Base-by-base conservation (phyloP, 768 basidiomycete species). In the Trametes villosa region DNA sequence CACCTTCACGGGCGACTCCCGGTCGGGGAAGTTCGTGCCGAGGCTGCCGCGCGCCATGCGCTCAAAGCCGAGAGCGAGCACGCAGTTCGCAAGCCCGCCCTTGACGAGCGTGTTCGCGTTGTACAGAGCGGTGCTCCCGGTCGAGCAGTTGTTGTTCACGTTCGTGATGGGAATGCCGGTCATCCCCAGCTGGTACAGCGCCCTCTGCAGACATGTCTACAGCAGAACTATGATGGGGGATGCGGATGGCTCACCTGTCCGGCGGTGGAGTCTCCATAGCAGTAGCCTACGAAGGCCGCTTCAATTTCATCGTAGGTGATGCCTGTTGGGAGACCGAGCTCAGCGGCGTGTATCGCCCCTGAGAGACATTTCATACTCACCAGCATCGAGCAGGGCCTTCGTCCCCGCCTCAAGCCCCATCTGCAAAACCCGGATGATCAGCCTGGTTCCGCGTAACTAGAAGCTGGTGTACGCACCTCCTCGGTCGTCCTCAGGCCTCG, bases 331-430 rank as follows among this genome's bases (percentile, higher is more conserved):
- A 7, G 31, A n/a, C 50, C 17, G 26, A 4, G 44, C 47, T 20
- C 30, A 18, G 15, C 1, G 18, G 33, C 11, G 12, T 18, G 15
- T 24, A 7, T 31, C 6, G 41, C n/a, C 20, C 41, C 53, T 7
- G 6, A 38, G 26, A 22, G 20, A 9, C 30, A 26, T 40, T 27
- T 38, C 4, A 1, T 9, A 20, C 74, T 50, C 51, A 86, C 89
- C 89, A 64, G 92, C 92, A 67, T 95, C 93, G 17, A 94, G 82
- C 24, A 94, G 79, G 0, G 93, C 92, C 67, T 95, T 94, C 1
- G 91, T 92, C 1, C 89, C 84, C 1, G 93, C 93, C 72, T 94
- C 93, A 42, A 94, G 77, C 6, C 91, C 92, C 88, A 94, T 92
- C 88, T 92, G 52, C 22, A 29, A 55, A 27, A n/a, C n/a, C n/a